Percentiles rank a stretch among this genome's conserved stretches.
Evolutionary conservation across 768 basidiomycete genomes (phyloP).

Genomic region (Auricularia cornea): DNA sequence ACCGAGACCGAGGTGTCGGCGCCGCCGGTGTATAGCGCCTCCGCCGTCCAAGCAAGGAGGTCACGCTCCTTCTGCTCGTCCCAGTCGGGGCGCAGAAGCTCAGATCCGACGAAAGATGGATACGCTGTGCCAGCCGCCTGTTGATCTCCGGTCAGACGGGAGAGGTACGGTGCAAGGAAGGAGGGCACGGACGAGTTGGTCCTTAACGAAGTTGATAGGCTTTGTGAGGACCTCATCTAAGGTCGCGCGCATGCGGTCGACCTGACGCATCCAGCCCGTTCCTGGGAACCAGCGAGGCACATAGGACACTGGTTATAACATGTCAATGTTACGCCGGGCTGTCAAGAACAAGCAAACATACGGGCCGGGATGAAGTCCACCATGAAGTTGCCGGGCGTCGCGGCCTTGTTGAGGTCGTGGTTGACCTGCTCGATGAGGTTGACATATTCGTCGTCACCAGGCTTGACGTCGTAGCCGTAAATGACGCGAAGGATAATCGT

Average conservation of each 20-base stretch:
- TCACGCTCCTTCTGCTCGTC: not conserved
- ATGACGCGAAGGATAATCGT: constrained; percentile 9
- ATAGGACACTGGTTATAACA: constrained; percentile 1
- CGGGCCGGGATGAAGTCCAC: constrained; percentile 3
- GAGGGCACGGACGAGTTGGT: not conserved
- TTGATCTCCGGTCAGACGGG: not conserved
- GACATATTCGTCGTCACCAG: constrained; percentile 4
- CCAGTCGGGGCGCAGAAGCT: not conserved
- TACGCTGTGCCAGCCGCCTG: not conserved
- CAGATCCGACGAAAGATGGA: not conserved
- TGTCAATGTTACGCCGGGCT: not conserved
- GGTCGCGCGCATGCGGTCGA: not conserved
- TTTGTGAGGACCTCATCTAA: not conserved
- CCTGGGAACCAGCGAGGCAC: constrained; percentile 11
- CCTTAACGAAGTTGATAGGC: constrained; percentile 5
- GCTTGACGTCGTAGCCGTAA: constrained; percentile 9
- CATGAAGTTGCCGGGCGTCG: constrained; percentile 2
- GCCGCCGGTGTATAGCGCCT: not conserved
- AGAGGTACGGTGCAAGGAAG: not conserved
- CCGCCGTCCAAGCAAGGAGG: not conserved
- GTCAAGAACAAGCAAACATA: not conserved
- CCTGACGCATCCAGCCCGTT: not conserved
- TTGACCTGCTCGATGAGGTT: not conserved
- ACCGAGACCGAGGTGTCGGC: constrained; percentile 6
- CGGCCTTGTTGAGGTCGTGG: constrained; percentile 1